Conservation (phyloP, 371 early-diverging fungal genomes). For the Syncephalastrum contaminatum region DNA sequence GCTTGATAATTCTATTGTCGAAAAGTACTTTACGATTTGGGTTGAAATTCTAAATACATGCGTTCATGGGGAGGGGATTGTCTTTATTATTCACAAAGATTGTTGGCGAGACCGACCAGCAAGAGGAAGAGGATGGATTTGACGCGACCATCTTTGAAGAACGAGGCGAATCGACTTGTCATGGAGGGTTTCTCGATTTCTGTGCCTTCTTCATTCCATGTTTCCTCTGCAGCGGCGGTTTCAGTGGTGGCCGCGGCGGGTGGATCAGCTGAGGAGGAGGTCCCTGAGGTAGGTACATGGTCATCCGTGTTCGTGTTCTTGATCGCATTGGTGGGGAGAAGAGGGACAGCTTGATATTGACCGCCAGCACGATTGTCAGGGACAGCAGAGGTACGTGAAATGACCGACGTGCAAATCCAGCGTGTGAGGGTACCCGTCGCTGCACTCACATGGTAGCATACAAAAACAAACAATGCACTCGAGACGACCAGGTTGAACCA, state of each 20-base stretch:
- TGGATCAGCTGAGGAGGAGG: not conserved
- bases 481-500: conserved; percentile 54
- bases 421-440: conserved; percentile 51
- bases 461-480: conserved; percentile 53
- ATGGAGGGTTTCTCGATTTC: not conserved
- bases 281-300: not conserved
- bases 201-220: conserved; percentile 12
- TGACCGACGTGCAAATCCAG: conserved; percentile 27
- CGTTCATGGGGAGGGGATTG: not conserved
- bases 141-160: conserved; percentile 18
- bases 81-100: conserved; percentile 18
- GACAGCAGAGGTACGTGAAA: too few species aligned
- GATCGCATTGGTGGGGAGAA: conserved; percentile 15
- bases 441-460: conserved; percentile 51
- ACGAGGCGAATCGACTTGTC: not conserved
- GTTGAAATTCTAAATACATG: conserved; percentile 1
- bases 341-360: conserved; percentile 25
- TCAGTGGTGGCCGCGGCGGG: conserved; percentile 5
- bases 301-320: not conserved
- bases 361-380: not conserved
- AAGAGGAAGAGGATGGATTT: conserved; percentile 16
- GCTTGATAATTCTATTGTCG: not conserved
- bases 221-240: conserved; percentile 3
- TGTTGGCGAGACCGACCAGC: conserved; percentile 15
- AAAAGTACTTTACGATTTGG: conserved; percentile 1